Conservation (phyloP, 345 rosid species). For the Eucalyptus fibrosa region DNA sequence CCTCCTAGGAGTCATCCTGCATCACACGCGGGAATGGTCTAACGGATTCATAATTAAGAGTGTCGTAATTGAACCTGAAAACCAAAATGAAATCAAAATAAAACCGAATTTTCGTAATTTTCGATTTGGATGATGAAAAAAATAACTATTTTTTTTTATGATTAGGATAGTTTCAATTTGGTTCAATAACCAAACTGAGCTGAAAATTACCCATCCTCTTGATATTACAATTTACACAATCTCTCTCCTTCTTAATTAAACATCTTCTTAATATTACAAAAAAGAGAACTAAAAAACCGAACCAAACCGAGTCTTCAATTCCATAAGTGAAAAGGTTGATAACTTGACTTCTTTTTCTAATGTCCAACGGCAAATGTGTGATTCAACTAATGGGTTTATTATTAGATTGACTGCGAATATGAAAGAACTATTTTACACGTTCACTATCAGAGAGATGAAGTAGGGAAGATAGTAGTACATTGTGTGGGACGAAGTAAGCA, state of each 20-base stretch:
- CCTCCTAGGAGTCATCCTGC: not conserved
- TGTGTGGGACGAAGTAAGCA: not conserved
- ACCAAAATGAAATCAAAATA: not conserved
- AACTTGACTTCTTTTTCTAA: too few relatives aligned
- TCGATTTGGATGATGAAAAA: accelerated
- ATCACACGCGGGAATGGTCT: not conserved
- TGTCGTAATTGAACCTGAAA: not conserved
- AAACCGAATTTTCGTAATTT: accelerated
- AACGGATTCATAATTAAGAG: not conserved
- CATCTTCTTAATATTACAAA: too few relatives aligned
- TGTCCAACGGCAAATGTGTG: not conserved
- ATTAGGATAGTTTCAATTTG: not conserved
- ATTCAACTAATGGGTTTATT: not conserved
- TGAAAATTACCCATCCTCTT: not conserved
- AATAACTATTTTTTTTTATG: too few relatives aligned
- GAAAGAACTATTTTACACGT: not conserved
- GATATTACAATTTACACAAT: too few relatives aligned
- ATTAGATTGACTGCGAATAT: not conserved
- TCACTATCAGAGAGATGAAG: too few relatives aligned
- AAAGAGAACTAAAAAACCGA: too few relatives aligned
- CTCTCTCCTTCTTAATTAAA: too few relatives aligned
- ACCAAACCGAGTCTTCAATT: accelerated
- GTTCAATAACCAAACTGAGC: not conserved
- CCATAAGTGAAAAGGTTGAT: not conserved
- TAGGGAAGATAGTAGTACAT: too few relatives aligned